These are phyloP conservation scores for Glebionis coronaria DNA, from an alignment of 129 eudicot genomes.

Conservation along the genomic window DNA sequence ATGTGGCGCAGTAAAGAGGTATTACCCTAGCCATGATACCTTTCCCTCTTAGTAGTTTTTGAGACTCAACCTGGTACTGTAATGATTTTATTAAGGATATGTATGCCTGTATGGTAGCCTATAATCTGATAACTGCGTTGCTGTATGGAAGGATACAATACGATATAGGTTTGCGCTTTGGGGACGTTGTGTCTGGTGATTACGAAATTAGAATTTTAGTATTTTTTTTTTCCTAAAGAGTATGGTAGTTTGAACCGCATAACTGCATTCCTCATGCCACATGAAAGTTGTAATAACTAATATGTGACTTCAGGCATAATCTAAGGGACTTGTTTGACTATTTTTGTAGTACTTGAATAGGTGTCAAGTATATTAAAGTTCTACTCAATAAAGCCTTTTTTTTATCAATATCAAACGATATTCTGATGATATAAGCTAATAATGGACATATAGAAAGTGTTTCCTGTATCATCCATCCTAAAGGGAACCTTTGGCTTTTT, in stretches of 20 bases:
- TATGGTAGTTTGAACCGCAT: neutral
- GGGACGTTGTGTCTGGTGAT: neutral
- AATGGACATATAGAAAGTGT: neutral
- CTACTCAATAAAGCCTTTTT: neutral
- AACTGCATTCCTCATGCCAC: neutral
- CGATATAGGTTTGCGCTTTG: neutral
- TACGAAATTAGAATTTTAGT: neutral
- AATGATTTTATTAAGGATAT: neutral
- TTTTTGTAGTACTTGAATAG: neutral
- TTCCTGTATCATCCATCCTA: neutral
- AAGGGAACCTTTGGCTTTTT: slow-evolving; percentile 17
- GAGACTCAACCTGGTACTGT: no score
- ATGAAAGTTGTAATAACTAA: neutral
- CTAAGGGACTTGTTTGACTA: neutral
- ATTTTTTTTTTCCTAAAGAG: neutral
- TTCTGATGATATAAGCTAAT: neutral
- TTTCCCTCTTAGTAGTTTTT: no score
- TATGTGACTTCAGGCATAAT: neutral
- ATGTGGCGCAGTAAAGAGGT: no score
- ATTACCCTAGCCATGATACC: no score
- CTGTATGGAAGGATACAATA: neutral
- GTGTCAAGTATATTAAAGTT: neutral
- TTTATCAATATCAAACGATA: no score
- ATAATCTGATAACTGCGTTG: neutral
- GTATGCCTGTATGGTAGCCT: neutral